A percentile compares a stretch with the other conserved stretches of the same genome.
These are phyloP conservation scores for Glycyrrhiza uralensis DNA, from an alignment of 306 rosid genomes.

Conservation along the genomic window DNA sequence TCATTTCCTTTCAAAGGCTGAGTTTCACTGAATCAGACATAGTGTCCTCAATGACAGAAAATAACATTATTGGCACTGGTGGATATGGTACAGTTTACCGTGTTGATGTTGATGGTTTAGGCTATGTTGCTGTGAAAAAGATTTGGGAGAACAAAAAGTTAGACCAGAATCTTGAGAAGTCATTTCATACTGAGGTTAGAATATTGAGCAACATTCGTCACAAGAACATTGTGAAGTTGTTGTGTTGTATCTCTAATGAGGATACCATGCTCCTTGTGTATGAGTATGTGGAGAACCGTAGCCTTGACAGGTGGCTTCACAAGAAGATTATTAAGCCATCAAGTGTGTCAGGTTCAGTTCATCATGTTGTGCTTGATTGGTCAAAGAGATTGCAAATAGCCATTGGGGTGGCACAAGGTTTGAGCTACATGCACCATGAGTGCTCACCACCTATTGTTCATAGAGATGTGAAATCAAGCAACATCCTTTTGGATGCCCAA, in stretches of 20 bases:
- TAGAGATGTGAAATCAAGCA: conserved; percentile 76
- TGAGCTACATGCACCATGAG: conserved; percentile 84
- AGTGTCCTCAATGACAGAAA: conserved; percentile 43
- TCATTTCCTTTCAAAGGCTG: conserved; percentile 61
- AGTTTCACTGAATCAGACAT: conserved; percentile 57
- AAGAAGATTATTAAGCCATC: conserved; percentile 31
- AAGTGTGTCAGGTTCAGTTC: conserved; percentile 21
- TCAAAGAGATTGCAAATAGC: conserved; percentile 68
- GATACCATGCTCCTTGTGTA: conserved; percentile 71
- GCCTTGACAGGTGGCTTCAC: conserved; percentile 76
- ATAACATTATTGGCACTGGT: conserved; percentile 63
- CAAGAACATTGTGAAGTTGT: conserved; percentile 70
- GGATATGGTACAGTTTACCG: conserved; percentile 85
- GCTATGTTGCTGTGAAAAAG: conserved; percentile 66
- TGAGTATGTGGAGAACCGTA: conserved; percentile 57
- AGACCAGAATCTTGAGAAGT: conserved; percentile 60
- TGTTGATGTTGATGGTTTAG: conserved; percentile 35
- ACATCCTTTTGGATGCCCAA: conserved; percentile 66
- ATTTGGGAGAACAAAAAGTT: conserved; percentile 50
- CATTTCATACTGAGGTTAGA: conserved; percentile 69
- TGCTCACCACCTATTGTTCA: conserved; percentile 67
- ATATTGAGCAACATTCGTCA: conserved; percentile 71
- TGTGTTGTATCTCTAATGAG: conserved; percentile 58
- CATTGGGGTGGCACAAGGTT: conserved; percentile 69
- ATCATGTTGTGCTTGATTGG: conserved; percentile 41